Evolutionary conservation across 140 eudicot species (phyloP), one percentile per base, ranked within the genome.

Genomic region (Ambrosia hybrid): DNA sequence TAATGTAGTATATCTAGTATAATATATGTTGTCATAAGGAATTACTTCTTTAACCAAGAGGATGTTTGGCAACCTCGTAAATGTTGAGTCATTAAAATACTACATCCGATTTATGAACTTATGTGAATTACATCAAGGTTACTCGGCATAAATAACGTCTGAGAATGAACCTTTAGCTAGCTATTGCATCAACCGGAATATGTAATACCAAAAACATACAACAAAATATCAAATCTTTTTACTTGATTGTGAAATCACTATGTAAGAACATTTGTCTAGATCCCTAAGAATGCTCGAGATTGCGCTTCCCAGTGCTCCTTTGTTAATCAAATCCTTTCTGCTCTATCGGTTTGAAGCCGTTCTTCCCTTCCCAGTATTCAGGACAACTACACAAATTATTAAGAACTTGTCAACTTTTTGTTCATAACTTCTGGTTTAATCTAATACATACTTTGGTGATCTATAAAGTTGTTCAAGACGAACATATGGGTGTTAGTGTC

Each of bases 251-350:
- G 43, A 61, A 77, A 62, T 58, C 38, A 49, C 8, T n/a, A 58
- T 59, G 57, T 68, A 58, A 59, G 60, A 70, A 59, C 36, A 67
- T 4, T 39, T 0, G 36, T 62, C 58, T 72, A 78, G 78, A 84
- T 65, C 38, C 89, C 89, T 75, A 84, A 67, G 73, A 84, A 77
- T 21, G 84, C 77, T 41, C 83, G 86, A 8, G 81, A 81, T 38
- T 84, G 89, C 10, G 73, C 66, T 53, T 84, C 84, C 89, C 86
- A 84, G 30, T 84, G 83, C 41, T 77, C 81, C 66, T 84, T 84
- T 5, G 89, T 52, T 57, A 64, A 83, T 9, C 66, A 65, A 21
- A 77, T 45, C 67, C 88, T 78, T 67, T 81, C 89, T 21, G 65
- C 71, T 53, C 89, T 65, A 62, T 84, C 89, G 4, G 57, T 72